These are phyloP conservation scores for Monotropa hypopitys DNA, from an alignment of 179 eudicot genomes.

Conservation along the genomic window DNA sequence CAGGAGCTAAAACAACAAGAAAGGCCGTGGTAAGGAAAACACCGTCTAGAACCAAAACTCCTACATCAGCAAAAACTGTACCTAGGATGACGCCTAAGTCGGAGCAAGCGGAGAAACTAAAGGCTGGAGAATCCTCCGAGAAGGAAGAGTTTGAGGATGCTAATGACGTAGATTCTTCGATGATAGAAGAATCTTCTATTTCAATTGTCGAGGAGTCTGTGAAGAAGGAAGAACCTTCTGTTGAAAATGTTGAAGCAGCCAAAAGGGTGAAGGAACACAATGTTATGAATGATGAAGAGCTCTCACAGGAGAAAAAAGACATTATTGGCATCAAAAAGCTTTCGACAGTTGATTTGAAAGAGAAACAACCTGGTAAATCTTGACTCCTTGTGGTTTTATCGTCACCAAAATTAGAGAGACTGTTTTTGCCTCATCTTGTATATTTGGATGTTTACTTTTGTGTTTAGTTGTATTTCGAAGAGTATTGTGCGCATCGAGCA, in stretches of 20 bases:
- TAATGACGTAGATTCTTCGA: conserved; percentile 8
- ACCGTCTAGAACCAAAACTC: conserved; percentile 30
- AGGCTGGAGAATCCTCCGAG: conserved; percentile 21
- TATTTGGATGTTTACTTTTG: too few species aligned
- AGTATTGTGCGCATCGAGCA: too few species aligned
- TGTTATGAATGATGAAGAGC: conserved; percentile 22
- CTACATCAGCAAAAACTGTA: conserved; percentile 32
- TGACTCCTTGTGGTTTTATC: too few species aligned
- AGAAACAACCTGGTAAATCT: too few species aligned
- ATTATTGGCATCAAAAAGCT: conserved; percentile 8
- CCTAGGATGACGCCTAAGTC: conserved; percentile 17
- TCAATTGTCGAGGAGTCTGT: conserved; percentile 18
- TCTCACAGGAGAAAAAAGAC: conserved; percentile 13
- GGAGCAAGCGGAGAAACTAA: conserved; percentile 16
- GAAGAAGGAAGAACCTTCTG: conserved; percentile 16
- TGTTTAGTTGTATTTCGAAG: too few species aligned
- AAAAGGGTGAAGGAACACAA: conserved; percentile 18
- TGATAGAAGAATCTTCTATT: conserved; percentile 11
- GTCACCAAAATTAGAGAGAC: too few species aligned
- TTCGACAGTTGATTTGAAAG: too few species aligned
- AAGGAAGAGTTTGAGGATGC: conserved; percentile 17
- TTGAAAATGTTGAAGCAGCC: conserved; percentile 20
- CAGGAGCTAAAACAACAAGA: conserved; percentile 25
- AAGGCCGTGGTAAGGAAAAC: conserved; percentile 28
- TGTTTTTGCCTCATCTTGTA: too few species aligned